Evolutionary conservation across 305 asterid genomes (phyloP).

Genomic region (Salvia sclarea): DNA sequence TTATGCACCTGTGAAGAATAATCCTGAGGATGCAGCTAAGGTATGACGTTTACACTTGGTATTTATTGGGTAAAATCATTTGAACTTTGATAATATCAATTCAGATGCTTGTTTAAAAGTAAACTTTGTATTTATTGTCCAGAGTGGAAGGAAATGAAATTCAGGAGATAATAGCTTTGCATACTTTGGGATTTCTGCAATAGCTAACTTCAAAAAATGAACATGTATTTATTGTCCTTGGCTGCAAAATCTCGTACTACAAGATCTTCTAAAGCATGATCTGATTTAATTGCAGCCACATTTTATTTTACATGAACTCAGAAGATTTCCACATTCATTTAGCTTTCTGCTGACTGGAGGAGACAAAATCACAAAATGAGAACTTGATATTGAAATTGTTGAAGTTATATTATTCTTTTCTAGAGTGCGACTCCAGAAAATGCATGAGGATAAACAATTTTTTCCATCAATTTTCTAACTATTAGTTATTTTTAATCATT

Average conservation of each 20-base stretch:
- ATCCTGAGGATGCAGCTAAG: constrained; percentile 99
- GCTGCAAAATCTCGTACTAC: not conserved
- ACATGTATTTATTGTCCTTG: not conserved
- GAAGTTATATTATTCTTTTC: not conserved
- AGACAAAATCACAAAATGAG: not conserved
- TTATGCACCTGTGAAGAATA: constrained; percentile 98
- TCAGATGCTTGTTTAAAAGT: not conserved
- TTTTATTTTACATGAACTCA: not conserved
- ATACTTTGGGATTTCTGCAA: constrained; percentile 13
- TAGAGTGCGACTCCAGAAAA: not conserved
- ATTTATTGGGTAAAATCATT: not conserved
- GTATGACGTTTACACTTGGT: constrained; percentile 40
- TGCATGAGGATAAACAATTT: not conserved
- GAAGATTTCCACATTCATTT: not conserved
- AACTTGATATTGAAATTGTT: constrained; percentile 10
- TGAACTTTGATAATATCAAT: not conserved
- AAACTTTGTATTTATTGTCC: not conserved
- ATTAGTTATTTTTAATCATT: not conserved
- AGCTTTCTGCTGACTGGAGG: constrained; percentile 6
- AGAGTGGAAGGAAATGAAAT: not conserved
- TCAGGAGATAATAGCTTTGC: not conserved
- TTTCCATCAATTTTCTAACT: not conserved
- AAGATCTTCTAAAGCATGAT: too few relatives aligned
- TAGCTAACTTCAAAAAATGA: not conserved
- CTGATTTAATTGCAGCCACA: not conserved